Percentiles rank a stretch among this genome's conserved stretches.
Conservation (phyloP, 331 rosid genomes). For the Acacia concinna region DNA sequence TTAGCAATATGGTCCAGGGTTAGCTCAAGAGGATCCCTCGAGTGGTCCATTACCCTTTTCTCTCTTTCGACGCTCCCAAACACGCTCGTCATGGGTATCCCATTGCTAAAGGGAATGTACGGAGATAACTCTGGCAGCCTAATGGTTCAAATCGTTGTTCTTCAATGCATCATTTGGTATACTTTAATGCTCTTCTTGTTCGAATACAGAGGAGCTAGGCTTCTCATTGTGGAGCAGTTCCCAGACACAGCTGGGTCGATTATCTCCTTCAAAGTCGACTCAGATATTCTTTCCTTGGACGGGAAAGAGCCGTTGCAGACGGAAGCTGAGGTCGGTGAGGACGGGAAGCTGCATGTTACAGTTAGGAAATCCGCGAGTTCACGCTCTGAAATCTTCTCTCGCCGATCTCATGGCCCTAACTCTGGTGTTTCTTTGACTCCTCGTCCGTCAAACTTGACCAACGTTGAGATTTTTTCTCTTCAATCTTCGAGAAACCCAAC, state of each 20-base stretch:
- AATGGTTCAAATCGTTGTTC: slow-evolving; percentile 28
- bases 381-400: slow-evolving; percentile 68
- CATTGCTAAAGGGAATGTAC: slow-evolving; percentile 43
- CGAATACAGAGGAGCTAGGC: slow-evolving; percentile 25
- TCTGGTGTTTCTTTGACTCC: slow-evolving; percentile 76
- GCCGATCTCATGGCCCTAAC: slow-evolving; percentile 66
- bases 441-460: slow-evolving; percentile 75
- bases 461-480: slow-evolving; percentile 85
- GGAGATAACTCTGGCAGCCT: slow-evolving; percentile 38
- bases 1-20: slow-evolving; percentile 34
- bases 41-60: slow-evolving; percentile 41
- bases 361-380: slow-evolving; percentile 77
- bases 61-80: slow-evolving; percentile 39
- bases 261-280: slow-evolving; percentile 25
- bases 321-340: slow-evolving; percentile 17
- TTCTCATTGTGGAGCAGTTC: slow-evolving; percentile 19
- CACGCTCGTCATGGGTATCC: slow-evolving; percentile 43
- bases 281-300: slow-evolving; percentile 17
- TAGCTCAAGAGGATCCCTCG: slow-evolving; percentile 36
- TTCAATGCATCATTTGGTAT: slow-evolving; percentile 22
- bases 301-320: slow-evolving; percentile 26
- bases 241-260: slow-evolving; percentile 11
- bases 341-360: slow-evolving; percentile 46
- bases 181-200: slow-evolving; percentile 10
- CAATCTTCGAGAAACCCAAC: slow-evolving; percentile 86